These are phyloP conservation scores for Cyberlindnera sargentensis DNA, from an alignment of 805 yeast genomes.

Conservation along the genomic window DNA sequence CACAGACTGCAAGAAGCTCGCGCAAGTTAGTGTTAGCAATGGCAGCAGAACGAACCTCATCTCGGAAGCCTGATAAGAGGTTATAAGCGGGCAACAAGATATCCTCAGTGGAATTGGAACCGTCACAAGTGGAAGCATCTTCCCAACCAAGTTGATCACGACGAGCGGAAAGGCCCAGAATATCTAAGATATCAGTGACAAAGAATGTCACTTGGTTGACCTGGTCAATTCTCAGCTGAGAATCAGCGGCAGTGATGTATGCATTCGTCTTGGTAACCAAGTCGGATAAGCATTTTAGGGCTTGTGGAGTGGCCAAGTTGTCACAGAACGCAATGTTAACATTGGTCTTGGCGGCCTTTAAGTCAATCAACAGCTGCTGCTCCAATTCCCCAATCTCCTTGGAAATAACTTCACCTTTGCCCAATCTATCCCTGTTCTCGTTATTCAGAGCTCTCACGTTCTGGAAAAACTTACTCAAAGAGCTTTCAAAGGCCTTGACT, in stretches of 20 bases:
- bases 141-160: slow-evolving; percentile 78
- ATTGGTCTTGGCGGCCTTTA: slow-evolving; percentile 44
- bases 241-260: slow-evolving; percentile 53
- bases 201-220: slow-evolving; percentile 57
- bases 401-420: slow-evolving; percentile 44
- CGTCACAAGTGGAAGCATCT: slow-evolving; percentile 27
- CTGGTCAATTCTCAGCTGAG: slow-evolving; percentile 56
- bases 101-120: slow-evolving; percentile 46
- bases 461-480: slow-evolving; percentile 76
- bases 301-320: slow-evolving; percentile 75
- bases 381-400: slow-evolving; percentile 57
- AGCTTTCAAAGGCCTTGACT: slow-evolving; percentile 67
- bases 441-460: slow-evolving; percentile 74
- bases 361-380: slow-evolving; percentile 43
- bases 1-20: slow-evolving; percentile 63
- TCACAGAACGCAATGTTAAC: slow-evolving; percentile 83
- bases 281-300: slow-evolving; percentile 56
- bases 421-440: slow-evolving; percentile 51
- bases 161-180: slow-evolving; percentile 74
- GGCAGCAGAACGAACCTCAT: slow-evolving; percentile 67
- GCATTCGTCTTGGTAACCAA: slow-evolving; percentile 66
- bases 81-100: slow-evolving; percentile 73
- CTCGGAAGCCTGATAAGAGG: slow-evolving; percentile 74
- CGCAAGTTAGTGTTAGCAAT: slow-evolving; percentile 47
- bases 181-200: slow-evolving; percentile 59